Conservation (phyloP, 441 rosid species). For the Populus tomentosa region DNA sequence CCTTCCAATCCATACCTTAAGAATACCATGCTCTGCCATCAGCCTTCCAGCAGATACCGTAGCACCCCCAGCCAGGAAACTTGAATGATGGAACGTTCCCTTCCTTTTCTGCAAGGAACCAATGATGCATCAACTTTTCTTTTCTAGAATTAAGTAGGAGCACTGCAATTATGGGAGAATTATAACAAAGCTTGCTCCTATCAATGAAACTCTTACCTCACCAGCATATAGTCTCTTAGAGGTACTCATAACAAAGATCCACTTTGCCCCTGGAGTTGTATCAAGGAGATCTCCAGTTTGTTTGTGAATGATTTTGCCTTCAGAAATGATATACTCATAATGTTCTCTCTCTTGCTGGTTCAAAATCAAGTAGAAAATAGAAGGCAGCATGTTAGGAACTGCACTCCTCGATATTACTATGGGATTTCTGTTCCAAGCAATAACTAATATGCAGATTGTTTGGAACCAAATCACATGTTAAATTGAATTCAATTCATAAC, state of each 20-base stretch:
- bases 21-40: constrained; percentile 54
- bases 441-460: background rate
- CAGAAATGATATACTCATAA: constrained; percentile 53
- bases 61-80: constrained; percentile 94
- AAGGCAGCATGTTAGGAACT: constrained; percentile 9
- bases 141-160: background rate
- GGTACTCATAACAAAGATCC: constrained; percentile 92
- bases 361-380: background rate
- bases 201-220: constrained; percentile 40
- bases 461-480: too few species aligned
- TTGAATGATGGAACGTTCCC: constrained; percentile 89
- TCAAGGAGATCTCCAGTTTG: constrained; percentile 47
- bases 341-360: constrained; percentile 84
- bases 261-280: constrained; percentile 48
- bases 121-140: background rate
- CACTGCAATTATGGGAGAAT: background rate
- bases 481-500: too few species aligned
- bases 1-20: constrained; percentile 45
- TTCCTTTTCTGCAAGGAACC: constrained; percentile 69
- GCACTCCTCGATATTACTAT: constrained; percentile 1
- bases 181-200: background rate
- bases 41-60: constrained; percentile 91
- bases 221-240: constrained; percentile 68
- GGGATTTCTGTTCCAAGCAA: background rate
- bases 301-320: constrained; percentile 68